Percentiles rank a stretch among this genome's conserved stretches.
These are phyloP conservation scores for Saccharomycopsis capsularis DNA, from an alignment of 805 yeast genomes.

Conservation along the genomic window DNA sequence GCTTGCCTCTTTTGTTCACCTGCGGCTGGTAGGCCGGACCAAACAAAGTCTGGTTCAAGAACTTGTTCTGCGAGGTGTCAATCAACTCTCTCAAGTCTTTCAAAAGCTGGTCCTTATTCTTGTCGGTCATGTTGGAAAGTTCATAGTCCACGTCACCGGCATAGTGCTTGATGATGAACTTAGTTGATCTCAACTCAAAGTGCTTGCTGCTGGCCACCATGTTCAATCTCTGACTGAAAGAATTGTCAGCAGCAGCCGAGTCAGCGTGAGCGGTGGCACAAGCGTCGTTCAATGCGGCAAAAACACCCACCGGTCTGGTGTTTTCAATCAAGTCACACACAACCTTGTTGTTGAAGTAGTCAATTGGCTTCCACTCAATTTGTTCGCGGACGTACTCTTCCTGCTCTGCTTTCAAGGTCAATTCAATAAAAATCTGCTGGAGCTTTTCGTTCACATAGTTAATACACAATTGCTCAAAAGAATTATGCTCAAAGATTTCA, in stretches of 20 bases:
- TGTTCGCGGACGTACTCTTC: constrained; percentile 94
- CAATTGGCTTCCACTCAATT: constrained; percentile 95
- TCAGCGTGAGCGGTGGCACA: constrained; percentile 99
- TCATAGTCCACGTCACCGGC: constrained; percentile 98
- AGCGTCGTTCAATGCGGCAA: constrained; percentile 94
- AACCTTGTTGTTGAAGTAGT: constrained; percentile 90
- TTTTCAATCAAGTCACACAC: constrained; percentile 96
- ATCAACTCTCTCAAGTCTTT: constrained; percentile 80
- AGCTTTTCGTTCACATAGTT: constrained; percentile 93
- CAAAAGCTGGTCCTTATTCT: constrained; percentile 90
- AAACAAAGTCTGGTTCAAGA: constrained; percentile 31
- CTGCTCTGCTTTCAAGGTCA: constrained; percentile 94
- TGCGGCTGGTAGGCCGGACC: constrained; percentile 56
- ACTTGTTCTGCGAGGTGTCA: constrained; percentile 61
- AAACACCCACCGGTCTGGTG: constrained; percentile 90
- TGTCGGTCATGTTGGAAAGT: constrained; percentile 85
- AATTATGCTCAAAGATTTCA: constrained; percentile 90
- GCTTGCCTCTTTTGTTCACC: constrained; percentile 66
- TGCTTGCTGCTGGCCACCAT: constrained; percentile 77
- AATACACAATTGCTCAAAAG: constrained; percentile 92
- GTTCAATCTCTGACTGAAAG: constrained; percentile 85
- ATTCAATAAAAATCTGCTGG: constrained; percentile 93
- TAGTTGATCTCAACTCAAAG: constrained; percentile 80
- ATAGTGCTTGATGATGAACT: constrained; percentile 89
- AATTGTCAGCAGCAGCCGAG: constrained; percentile 92